Percentiles rank a stretch among this genome's conserved stretches.
Conservation (phyloP, 2,329 filamentous ascomycete genomes). For the Pyricularia pennisetigena region DNA sequence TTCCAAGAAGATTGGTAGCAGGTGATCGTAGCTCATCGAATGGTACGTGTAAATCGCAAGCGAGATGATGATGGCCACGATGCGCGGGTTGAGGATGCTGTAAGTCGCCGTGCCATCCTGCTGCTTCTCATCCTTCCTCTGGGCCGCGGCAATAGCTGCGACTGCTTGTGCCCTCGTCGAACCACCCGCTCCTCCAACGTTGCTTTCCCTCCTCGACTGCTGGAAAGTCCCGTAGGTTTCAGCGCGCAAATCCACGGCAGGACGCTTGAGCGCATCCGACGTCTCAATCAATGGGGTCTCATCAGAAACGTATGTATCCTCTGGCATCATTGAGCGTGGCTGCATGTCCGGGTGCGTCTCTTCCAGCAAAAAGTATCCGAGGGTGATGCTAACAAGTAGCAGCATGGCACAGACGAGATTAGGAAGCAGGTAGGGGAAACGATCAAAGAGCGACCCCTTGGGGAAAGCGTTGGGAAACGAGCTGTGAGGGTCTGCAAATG, state of each 20-base stretch:
- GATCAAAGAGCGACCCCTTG: constrained; percentile 57
- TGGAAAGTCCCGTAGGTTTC: constrained; percentile 71
- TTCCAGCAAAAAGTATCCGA: constrained; percentile 72
- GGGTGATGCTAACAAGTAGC: constrained; percentile 67
- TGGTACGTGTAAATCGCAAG: constrained; percentile 90
- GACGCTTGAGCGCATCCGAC: constrained; percentile 63
- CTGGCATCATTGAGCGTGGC: constrained; percentile 35
- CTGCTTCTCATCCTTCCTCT: constrained; percentile 4
- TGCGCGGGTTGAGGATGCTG: constrained; percentile 45
- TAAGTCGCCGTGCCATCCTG: constrained; percentile 20
- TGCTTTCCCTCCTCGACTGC: constrained; percentile 31
- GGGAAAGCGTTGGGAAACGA: constrained; percentile 67
- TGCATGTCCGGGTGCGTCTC: constrained; percentile 86
- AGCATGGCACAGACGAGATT: constrained; percentile 76
- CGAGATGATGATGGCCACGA: constrained; percentile 70
- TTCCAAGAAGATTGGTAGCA: constrained; percentile 88
- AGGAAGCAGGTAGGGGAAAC: constrained; percentile 79
- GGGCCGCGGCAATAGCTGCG: not conserved
- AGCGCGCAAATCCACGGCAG: constrained; percentile 62
- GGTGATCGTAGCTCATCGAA: constrained; percentile 88
- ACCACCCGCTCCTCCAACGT: not conserved
- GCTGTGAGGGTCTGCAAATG: constrained; percentile 68
- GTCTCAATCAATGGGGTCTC: constrained; percentile 69
- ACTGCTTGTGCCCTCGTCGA: not conserved
- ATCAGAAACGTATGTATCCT: constrained; percentile 43